Evolutionary conservation across 202 grass and related monocot species (phyloP).

Genomic region (Schoenoplectus tabernaemontani): DNA sequence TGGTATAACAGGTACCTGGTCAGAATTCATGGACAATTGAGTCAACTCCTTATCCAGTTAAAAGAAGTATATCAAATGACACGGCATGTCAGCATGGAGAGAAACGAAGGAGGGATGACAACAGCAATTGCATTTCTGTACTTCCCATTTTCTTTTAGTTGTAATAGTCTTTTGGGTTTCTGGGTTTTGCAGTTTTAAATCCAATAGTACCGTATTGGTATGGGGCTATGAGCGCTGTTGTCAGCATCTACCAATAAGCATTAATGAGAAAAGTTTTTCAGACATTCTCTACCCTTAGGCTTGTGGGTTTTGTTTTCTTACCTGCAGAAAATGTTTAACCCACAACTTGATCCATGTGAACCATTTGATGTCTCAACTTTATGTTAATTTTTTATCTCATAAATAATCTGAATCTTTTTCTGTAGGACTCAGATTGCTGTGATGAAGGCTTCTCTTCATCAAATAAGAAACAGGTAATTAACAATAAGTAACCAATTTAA

Average conservation of each 20-base stretch:
- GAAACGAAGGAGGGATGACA: slow-evolving; percentile 56
- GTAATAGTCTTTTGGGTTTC: not conserved
- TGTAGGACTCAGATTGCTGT: slow-evolving; percentile 46
- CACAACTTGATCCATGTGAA: not conserved
- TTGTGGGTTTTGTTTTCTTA: too few species aligned
- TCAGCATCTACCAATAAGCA: not conserved
- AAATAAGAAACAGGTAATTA: slow-evolving; percentile 63
- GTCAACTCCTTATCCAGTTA: slow-evolving; percentile 41
- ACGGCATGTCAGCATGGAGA: slow-evolving; percentile 48
- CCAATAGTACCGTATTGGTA: not conserved
- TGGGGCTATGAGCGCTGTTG: not conserved
- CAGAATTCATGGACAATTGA: slow-evolving; percentile 83
- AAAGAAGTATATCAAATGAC: slow-evolving; percentile 29
- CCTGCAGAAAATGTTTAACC: not conserved
- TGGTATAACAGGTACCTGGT: slow-evolving; percentile 47
- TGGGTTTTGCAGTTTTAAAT: not conserved
- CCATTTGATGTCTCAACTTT: not conserved
- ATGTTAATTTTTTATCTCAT: slow-evolving; percentile 8
- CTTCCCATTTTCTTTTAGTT: slow-evolving; percentile 19
- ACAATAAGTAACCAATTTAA: not conserved
- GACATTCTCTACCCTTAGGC: not conserved
- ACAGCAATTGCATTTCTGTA: slow-evolving; percentile 52
- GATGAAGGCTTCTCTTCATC: slow-evolving; percentile 14
- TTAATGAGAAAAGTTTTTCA: not conserved
- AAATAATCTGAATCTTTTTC: not conserved